Percentiles rank a stretch among this genome's conserved stretches.
Conservation (phyloP, 148 eudicot genomes). For the Camellia japonica region DNA sequence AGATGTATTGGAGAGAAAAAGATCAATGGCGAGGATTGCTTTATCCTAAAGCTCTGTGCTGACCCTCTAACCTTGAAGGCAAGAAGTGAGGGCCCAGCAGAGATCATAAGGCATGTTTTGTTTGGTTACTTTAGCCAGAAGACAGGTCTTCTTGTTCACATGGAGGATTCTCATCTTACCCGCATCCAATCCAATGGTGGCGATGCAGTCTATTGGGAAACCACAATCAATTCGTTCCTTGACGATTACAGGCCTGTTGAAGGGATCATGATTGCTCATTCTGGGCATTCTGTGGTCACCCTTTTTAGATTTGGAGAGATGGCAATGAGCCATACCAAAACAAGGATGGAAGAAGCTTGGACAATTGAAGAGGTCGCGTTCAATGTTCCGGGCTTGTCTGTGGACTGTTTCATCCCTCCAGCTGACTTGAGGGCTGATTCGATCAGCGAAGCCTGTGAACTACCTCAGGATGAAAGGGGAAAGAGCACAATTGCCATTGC, state of each 20-base stretch:
- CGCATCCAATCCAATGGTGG: slow-evolving; percentile 54
- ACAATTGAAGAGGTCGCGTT: slow-evolving; percentile 60
- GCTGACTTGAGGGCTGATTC: slow-evolving; percentile 47
- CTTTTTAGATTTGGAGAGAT: slow-evolving; percentile 54
- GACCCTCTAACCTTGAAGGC: slow-evolving; percentile 51
- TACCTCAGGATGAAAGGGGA: slow-evolving; percentile 35
- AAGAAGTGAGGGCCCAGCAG: slow-evolving; percentile 59
- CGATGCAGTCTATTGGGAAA: slow-evolving; percentile 57
- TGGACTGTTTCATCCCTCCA: slow-evolving; percentile 58
- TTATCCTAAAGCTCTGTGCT: slow-evolving; percentile 50
- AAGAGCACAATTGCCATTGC: slow-evolving; percentile 25
- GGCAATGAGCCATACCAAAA: slow-evolving; percentile 61
- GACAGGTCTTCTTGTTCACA: slow-evolving; percentile 50
- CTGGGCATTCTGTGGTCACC: slow-evolving; percentile 53
- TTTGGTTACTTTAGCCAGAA: slow-evolving; percentile 60
- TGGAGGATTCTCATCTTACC: slow-evolving; percentile 61
- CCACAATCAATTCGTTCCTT: slow-evolving; percentile 50
- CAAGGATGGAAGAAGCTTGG: slow-evolving; percentile 64
- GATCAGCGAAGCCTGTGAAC: slow-evolving; percentile 38
- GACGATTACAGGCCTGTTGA: slow-evolving; percentile 52
- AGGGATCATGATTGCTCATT: slow-evolving; percentile 58
- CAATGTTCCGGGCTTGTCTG: slow-evolving; percentile 52
- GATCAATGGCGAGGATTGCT: slow-evolving; percentile 55
- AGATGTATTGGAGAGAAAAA: slow-evolving; percentile 53
- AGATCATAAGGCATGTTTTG: slow-evolving; percentile 55